Conservation (phyloP, 78 protist species). For the Chrysochromulina tobinii region DNA sequence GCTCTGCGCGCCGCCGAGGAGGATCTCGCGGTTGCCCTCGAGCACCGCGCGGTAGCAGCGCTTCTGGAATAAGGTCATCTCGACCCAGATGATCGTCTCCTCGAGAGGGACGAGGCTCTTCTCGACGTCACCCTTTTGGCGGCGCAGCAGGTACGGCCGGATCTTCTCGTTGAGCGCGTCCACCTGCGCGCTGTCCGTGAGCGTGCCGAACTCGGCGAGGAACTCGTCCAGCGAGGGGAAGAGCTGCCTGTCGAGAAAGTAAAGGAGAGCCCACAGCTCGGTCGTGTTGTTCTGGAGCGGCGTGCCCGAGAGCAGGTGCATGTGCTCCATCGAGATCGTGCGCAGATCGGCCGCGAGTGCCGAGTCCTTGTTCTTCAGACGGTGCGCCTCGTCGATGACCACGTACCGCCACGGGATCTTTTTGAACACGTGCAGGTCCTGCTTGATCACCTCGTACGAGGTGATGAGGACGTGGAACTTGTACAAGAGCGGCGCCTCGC, state of each 20-base stretch:
- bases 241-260: slow-evolving; percentile 72
- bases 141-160: slow-evolving; percentile 61
- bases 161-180: background rate
- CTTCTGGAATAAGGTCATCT: slow-evolving; percentile 85
- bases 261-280: slow-evolving; percentile 85
- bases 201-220: slow-evolving; percentile 16
- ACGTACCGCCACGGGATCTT: slow-evolving; percentile 54
- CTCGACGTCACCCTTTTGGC: slow-evolving; percentile 91
- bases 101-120: slow-evolving; percentile 78
- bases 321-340: background rate
- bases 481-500: background rate
- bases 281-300: slow-evolving; percentile 87
- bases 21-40: slow-evolving; percentile 66
- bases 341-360: background rate
- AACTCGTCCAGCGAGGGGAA: slow-evolving; percentile 49
- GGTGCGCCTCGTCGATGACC: slow-evolving; percentile 92
- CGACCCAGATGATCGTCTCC: slow-evolving; percentile 89
- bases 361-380: slow-evolving; percentile 23
- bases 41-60: slow-evolving; percentile 84
- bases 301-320: slow-evolving; percentile 71
- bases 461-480: slow-evolving; percentile 37
- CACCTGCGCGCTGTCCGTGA: slow-evolving; percentile 31
- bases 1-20: slow-evolving; percentile 39
- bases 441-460: slow-evolving; percentile 14
- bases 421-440: slow-evolving; percentile 34